These are phyloP conservation scores for Penicillium janthinellum DNA, from an alignment of 2,329 filamentous ascomycete species.

Conservation along the genomic window DNA sequence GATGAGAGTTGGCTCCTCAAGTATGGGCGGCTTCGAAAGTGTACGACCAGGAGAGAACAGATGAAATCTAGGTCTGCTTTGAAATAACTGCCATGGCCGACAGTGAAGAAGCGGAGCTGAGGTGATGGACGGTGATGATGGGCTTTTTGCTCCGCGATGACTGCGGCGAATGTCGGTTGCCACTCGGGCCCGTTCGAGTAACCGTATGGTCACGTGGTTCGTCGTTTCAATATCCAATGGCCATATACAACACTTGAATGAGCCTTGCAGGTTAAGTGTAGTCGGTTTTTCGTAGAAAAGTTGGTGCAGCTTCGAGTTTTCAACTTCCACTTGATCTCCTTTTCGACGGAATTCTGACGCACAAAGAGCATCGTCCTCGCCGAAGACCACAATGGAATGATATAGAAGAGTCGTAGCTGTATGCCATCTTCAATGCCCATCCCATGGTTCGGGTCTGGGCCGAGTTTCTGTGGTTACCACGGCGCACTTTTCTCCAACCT, in stretches of 20 bases:
- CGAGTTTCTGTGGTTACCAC: constrained; percentile 4
- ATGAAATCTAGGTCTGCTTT: constrained; percentile 11
- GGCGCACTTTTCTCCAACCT: neutral
- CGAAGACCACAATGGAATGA: neutral
- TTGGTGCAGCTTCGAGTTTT: neutral
- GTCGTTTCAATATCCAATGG: neutral
- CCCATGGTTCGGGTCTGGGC: constrained; percentile 7
- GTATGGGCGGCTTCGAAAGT: neutral
- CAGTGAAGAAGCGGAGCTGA: constrained; percentile 13
- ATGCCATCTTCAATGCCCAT: neutral
- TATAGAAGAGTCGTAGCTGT: neutral
- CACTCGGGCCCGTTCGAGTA: constrained; percentile 21
- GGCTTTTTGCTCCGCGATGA: constrained; percentile 24
- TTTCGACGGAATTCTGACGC: too few relatives aligned
- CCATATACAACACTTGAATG: too few relatives aligned
- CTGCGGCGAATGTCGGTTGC: constrained; percentile 41
- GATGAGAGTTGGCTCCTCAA: constrained; percentile 21
- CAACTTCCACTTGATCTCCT: neutral
- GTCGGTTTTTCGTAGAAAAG: neutral
- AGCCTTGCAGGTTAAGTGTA: neutral
- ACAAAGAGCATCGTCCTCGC: neutral
- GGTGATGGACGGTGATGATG: constrained; percentile 23
- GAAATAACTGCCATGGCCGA: constrained; percentile 30
- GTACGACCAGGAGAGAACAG: constrained; percentile 3
- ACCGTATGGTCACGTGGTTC: constrained; percentile 33